These are phyloP conservation scores for Incumbomyces lentus DNA, from an alignment of 2,329 filamentous ascomycete genomes.

Conservation along the genomic window DNA sequence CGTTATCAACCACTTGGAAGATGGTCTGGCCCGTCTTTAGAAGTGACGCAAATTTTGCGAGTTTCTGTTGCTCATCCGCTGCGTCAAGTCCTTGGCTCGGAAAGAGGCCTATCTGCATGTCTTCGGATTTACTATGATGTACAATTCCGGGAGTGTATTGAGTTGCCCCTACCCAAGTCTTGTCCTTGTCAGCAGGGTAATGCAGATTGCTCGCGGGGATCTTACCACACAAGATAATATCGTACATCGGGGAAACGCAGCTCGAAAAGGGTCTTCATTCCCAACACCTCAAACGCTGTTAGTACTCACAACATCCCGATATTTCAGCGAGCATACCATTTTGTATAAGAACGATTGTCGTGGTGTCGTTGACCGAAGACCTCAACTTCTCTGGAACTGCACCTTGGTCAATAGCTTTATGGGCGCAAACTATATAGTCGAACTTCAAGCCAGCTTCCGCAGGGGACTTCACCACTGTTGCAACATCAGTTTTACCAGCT, in stretches of 20 bases:
- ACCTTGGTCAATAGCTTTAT: slow-evolving; percentile 34
- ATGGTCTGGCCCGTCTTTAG: slow-evolving; percentile 34
- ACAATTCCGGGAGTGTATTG: slow-evolving; percentile 42
- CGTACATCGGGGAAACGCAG: slow-evolving; percentile 22
- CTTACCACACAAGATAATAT: slow-evolving; percentile 36
- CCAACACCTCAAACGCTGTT: slow-evolving; percentile 21
- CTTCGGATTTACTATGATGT: slow-evolving; percentile 42
- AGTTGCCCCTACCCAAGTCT: slow-evolving; percentile 45
- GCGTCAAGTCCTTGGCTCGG: slow-evolving; percentile 27
- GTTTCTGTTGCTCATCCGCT: slow-evolving; percentile 26
- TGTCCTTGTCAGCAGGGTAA: not conserved
- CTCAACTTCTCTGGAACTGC: slow-evolving; percentile 27
- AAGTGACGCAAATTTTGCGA: slow-evolving; percentile 34
- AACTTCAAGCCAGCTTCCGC: slow-evolving; percentile 25
- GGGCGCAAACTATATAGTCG: slow-evolving; percentile 31
- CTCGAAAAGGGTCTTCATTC: slow-evolving; percentile 31
- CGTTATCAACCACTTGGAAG: slow-evolving; percentile 26
- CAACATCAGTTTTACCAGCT: not conserved
- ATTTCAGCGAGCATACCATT: slow-evolving; percentile 22
- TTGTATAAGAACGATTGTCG: slow-evolving; percentile 31
- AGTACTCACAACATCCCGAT: not conserved
- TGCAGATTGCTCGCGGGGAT: slow-evolving; percentile 4
- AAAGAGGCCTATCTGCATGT: slow-evolving; percentile 47
- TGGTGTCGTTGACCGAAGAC: slow-evolving; percentile 28
- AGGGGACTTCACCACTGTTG: slow-evolving; percentile 29